Conservation (phyloP, 176 grass and related monocot species). For the Bromus sterilis region DNA sequence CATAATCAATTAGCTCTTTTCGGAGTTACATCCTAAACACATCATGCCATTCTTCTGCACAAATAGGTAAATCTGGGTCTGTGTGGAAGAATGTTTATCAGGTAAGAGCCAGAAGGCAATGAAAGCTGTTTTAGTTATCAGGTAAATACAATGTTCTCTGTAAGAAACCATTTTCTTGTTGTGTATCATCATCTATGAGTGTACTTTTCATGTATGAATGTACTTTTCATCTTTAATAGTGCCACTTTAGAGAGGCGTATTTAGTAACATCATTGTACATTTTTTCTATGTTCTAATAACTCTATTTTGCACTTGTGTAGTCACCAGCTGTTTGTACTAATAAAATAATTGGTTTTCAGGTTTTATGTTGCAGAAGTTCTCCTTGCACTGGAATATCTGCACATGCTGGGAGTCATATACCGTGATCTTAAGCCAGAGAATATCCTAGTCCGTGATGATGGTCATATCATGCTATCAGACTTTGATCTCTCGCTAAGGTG, state of each 20-base stretch:
- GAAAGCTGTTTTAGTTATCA: too few species aligned
- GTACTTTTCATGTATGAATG: background rate
- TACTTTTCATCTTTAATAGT: background rate
- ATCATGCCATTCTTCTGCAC: background rate
- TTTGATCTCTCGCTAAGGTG: constrained; percentile 75
- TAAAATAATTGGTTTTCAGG: constrained; percentile 35
- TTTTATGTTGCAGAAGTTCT: constrained; percentile 81
- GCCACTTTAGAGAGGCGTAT: background rate
- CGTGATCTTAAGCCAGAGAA: constrained; percentile 79
- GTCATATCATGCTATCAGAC: constrained; percentile 74
- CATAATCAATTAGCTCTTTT: background rate
- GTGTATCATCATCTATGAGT: too few species aligned
- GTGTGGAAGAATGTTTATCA: too few species aligned
- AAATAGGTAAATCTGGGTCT: too few species aligned
- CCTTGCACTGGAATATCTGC: constrained; percentile 74
- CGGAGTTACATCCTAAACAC: background rate
- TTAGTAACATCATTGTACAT: background rate
- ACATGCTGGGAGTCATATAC: constrained; percentile 77
- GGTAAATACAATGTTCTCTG: too few species aligned
- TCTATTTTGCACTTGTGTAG: background rate
- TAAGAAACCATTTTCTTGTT: too few species aligned
- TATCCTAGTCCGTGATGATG: constrained; percentile 71
- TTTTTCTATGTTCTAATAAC: background rate
- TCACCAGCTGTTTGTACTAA: constrained; percentile 9
- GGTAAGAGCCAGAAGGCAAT: too few species aligned